A percentile compares a stretch with the other conserved stretches of the same genome.
Conservation (phyloP, 1,284 basidiomycete species). For the Irpex rosettiformis region DNA sequence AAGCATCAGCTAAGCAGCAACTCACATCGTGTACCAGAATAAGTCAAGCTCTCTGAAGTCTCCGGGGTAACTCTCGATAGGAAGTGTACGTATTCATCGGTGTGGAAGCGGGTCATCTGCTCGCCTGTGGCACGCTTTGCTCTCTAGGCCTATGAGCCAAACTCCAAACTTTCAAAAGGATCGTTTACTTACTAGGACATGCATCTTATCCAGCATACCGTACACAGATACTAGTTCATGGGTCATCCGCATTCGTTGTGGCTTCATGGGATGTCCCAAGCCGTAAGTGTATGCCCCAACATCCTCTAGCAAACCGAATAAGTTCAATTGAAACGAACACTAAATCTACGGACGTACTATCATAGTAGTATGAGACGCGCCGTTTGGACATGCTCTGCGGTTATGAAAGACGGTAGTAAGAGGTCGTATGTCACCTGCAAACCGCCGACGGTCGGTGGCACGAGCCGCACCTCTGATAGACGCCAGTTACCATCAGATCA, state of each 20-base stretch:
- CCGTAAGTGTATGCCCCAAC: conserved; percentile 86
- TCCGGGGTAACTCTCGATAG: conserved; percentile 87
- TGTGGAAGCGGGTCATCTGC: conserved; percentile 92
- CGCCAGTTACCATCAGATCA: background rate
- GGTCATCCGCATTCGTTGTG: conserved; percentile 89
- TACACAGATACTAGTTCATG: conserved; percentile 92
- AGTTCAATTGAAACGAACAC: background rate
- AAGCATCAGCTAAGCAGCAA: conserved; percentile 14
- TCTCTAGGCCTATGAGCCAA: conserved; percentile 42
- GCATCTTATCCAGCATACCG: conserved; percentile 88
- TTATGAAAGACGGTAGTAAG: background rate
- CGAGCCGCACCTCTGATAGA: background rate
- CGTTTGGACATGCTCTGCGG: conserved; percentile 46
- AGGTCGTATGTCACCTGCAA: conserved; percentile 3
- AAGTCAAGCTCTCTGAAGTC: conserved; percentile 80
- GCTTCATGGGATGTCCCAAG: conserved; percentile 91
- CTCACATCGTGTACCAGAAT: conserved; percentile 80
- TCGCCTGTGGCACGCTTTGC: conserved; percentile 80
- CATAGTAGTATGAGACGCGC: conserved; percentile 63
- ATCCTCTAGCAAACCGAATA: conserved; percentile 47
- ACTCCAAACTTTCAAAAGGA: background rate
- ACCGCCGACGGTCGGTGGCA: background rate
- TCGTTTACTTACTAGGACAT: conserved; percentile 66
- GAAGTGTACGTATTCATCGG: conserved; percentile 97
- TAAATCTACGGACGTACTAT: conserved; percentile 47